Conservation (phyloP, 2,329 filamentous ascomycete genomes). For the Ophiocordyceps camponoti-floridani region DNA sequence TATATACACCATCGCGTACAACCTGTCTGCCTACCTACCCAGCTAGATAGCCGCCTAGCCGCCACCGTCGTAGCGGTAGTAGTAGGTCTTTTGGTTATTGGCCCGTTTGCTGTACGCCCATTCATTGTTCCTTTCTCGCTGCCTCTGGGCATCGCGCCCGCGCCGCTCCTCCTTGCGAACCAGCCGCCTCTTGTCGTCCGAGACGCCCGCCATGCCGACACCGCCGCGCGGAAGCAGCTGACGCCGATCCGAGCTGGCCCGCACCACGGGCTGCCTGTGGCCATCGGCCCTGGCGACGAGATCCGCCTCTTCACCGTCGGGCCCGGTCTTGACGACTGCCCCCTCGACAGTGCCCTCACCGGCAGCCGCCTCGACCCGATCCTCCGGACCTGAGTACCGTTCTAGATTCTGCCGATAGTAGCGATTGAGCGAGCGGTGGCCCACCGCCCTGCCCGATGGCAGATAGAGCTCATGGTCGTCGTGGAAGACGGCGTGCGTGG, state of each 20-base stretch:
- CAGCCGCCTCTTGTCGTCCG: constrained; percentile 55
- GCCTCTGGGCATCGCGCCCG: constrained; percentile 45
- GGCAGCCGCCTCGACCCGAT: constrained; percentile 50
- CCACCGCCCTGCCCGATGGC: constrained; percentile 74
- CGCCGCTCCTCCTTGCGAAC: constrained; percentile 50
- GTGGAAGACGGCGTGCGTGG: constrained; percentile 61
- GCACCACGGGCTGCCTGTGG: constrained; percentile 5
- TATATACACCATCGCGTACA: too few relatives aligned
- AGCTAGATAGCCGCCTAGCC: constrained; percentile 13
- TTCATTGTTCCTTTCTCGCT: constrained; percentile 43
- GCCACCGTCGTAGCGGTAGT: constrained; percentile 29
- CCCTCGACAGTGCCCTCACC: constrained; percentile 24
- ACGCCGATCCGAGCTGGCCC: constrained; percentile 21
- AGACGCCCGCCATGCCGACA: constrained; percentile 62
- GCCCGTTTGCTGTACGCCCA: constrained; percentile 53
- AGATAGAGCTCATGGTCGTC: constrained; percentile 90
- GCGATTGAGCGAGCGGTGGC: constrained; percentile 69
- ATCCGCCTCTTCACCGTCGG: constrained; percentile 15
- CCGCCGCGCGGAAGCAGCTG: constrained; percentile 49
- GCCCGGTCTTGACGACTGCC: constrained; percentile 5
- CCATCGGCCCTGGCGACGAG: constrained; percentile 9
- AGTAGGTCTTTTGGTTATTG: constrained; percentile 55
- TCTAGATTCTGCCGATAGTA: constrained; percentile 91
- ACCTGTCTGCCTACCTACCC: neutral
- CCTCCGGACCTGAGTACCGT: constrained; percentile 62